Evolutionary conservation across 495 filamentous ascomycete genomes (phyloP), one percentile per base, ranked within the genome.

Genomic region (Choiromyces venosus): DNA sequence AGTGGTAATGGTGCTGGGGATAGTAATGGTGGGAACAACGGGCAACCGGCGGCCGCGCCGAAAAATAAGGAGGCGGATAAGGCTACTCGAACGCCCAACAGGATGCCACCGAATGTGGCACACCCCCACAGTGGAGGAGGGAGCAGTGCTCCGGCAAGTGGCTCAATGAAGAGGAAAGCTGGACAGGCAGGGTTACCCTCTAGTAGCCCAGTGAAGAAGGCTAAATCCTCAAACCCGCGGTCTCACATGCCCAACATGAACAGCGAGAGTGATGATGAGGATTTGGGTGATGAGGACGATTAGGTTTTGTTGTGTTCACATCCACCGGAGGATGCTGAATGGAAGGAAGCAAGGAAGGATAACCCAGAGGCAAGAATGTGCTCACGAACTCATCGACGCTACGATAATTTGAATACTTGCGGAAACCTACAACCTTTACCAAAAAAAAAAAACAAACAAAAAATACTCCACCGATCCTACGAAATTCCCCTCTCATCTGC

Each of bases 101-200:
- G 77, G 16, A 56, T 42, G 39, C 69, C 68, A 35, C 77, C 77
- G 19, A 77, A 73, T 61, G 77, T 70, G 35, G 76, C 74, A 74
- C 74, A 70, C 33, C 37, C 78, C 37, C 70, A 69, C 40, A 71
- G 44, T 40, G 74, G 74, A 37, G 71, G 68, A 56, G 71, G 71
- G 10, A 76, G 46, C 36, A 80, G 74, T 38, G 78, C 71, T 64
- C 78, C 78, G 67, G 69, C 71, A 40, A 66, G 78, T 46, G 65
- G 78, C 36, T 72, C 74, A 25, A 37, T 80, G 67, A 80, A 80
- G 67, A 77, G 78, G 64, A 80, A 80, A 69, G 78, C 78, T 25
- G 77, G 77, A 18, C 74, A 69, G 37, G 78, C 72, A 44, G 78
- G 78, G 14, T 52, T 80, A 66, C 46, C 71, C 12, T 71, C 71